Evolutionary conservation across 345 rosid species (phyloP).

Genomic region (Orychophragmus violaceus): DNA sequence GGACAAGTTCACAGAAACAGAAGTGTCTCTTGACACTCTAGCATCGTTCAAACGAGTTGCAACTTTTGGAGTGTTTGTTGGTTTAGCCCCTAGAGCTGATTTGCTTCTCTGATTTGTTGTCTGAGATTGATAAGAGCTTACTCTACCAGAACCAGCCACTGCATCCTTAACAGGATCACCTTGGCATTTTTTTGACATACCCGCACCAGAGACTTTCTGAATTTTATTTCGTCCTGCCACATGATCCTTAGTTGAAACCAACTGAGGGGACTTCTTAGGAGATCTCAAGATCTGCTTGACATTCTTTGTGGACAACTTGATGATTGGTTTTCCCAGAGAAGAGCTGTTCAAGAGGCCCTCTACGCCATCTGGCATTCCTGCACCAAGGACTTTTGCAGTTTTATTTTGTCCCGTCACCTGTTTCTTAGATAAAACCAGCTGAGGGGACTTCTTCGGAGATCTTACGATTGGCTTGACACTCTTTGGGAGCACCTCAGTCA

Average conservation of each 20-base stretch:
- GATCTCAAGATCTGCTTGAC: constrained; percentile 38
- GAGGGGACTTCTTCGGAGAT: constrained; percentile 58
- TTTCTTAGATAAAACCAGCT: constrained; percentile 24
- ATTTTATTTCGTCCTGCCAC: constrained; percentile 39
- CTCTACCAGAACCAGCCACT: constrained; percentile 32
- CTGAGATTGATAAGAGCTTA: constrained; percentile 42
- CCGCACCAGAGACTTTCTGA: constrained; percentile 35
- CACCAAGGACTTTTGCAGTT: constrained; percentile 35
- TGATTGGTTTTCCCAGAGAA: constrained; percentile 34
- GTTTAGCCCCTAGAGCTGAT: constrained; percentile 45
- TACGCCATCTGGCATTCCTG: constrained; percentile 17
- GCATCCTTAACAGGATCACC: constrained; percentile 39
- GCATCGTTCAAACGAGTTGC: constrained; percentile 32
- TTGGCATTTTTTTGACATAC: constrained; percentile 41
- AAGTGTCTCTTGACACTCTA: constrained; percentile 35
- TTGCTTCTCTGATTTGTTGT: constrained; percentile 39
- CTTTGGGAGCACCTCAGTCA: constrained; percentile 24
- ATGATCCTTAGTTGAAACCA: constrained; percentile 28
- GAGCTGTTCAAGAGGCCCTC: constrained; percentile 31
- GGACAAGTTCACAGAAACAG: constrained; percentile 34
- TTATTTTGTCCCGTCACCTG: constrained; percentile 36
- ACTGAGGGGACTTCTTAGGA: constrained; percentile 49
- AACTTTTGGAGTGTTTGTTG: constrained; percentile 44
- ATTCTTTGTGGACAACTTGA: constrained; percentile 32
- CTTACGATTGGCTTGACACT: constrained; percentile 34